Evolutionary conservation across 208 protist genomes (phyloP).

Genomic region (Chromosphaera perkinsii): DNA sequence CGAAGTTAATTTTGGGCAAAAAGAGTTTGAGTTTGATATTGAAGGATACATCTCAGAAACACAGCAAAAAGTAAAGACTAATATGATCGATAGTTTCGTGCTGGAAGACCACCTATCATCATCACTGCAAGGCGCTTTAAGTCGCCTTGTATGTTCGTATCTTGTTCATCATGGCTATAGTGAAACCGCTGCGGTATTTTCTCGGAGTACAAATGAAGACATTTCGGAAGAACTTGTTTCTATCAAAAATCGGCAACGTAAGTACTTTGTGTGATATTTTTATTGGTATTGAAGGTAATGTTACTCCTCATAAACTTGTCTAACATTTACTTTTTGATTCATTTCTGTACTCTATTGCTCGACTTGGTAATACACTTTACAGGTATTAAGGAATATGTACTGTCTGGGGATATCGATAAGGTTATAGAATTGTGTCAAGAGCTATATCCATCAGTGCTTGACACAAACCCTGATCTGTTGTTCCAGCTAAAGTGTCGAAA

Average conservation of each 20-base stretch:
- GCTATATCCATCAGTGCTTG: not conserved
- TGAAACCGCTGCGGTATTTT: constrained; percentile 7
- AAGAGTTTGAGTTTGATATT: constrained; percentile 25
- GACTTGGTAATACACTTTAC: too few species aligned
- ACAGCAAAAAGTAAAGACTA: not conserved
- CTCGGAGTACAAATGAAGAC: not conserved
- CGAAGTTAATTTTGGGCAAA: constrained; percentile 30
- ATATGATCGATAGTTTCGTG: not conserved
- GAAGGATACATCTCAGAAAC: constrained; percentile 12
- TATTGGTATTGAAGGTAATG: too few species aligned
- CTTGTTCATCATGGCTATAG: constrained; percentile 23
- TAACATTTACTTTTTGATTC: too few species aligned
- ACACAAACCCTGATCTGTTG: not conserved
- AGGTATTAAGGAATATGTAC: constrained; percentile 4
- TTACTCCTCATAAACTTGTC: too few species aligned
- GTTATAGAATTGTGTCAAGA: not conserved
- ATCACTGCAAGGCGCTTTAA: not conserved
- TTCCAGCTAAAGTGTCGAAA: constrained; percentile 10
- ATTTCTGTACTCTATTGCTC: too few species aligned
- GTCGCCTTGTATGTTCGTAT: not conserved
- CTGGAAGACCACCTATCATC: not conserved
- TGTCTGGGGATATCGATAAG: constrained; percentile 16
- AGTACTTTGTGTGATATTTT: too few species aligned
- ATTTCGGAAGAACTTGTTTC: constrained; percentile 1
- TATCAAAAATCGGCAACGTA: not conserved